Conservation (phyloP, 106 monocot genomes). For the Dendrobium huoshanense region DNA sequence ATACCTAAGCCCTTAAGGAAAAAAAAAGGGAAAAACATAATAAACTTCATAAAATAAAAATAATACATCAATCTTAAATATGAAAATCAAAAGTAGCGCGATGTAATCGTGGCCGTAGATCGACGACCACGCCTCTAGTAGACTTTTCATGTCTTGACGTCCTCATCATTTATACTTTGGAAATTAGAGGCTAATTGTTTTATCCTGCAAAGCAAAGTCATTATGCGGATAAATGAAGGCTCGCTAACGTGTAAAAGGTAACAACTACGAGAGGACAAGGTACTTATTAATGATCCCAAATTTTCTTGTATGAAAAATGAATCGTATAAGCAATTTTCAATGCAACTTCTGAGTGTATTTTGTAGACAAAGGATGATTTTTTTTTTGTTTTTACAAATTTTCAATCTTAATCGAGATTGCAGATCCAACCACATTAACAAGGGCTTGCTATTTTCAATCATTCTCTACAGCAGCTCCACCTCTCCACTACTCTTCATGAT, state of each 20-base stretch:
- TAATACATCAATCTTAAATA: too few species aligned
- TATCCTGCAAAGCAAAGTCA: neutral
- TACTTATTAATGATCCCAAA: neutral
- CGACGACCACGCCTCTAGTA: too few species aligned
- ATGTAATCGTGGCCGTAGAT: too few species aligned
- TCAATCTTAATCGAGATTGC: neutral
- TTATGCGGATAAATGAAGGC: neutral
- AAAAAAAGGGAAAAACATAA: too few species aligned
- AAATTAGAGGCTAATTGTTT: neutral
- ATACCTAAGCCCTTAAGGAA: too few species aligned
- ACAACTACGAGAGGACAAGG: neutral
- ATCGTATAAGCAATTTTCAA: neutral
- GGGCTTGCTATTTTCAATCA: too few species aligned
- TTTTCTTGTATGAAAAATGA: neutral
- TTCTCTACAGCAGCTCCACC: too few species aligned
- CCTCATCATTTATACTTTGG: neutral
- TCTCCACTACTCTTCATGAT: too few species aligned
- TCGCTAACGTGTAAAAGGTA: neutral
- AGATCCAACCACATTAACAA: neutral
- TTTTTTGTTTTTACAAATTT: neutral
- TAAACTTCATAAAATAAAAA: too few species aligned
- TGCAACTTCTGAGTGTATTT: neutral
- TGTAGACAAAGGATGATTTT: neutral
- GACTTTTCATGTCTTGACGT: too few species aligned
- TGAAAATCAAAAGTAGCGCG: too few species aligned